A percentile compares a stretch with the other conserved stretches of the same genome.
Conservation (phyloP, 2,329 filamentous ascomycete genomes). For the Aschersonia sp. region DNA sequence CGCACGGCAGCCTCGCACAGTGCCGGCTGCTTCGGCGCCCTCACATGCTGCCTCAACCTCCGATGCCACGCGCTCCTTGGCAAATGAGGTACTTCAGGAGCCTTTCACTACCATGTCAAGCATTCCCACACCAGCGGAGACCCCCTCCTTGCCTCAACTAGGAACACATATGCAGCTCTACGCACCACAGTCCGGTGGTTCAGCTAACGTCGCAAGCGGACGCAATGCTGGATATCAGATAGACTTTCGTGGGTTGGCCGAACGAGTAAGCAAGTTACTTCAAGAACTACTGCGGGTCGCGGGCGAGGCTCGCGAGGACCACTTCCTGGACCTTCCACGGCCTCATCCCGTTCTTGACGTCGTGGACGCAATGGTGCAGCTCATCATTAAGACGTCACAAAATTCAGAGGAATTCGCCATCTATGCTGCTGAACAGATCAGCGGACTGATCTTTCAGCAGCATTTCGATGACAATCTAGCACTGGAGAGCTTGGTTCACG, state of each 20-base stretch:
- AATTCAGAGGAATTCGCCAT: constrained; percentile 45
- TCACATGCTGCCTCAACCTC: constrained; percentile 43
- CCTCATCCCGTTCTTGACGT: constrained; percentile 47
- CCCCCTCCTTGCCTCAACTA: constrained; percentile 39
- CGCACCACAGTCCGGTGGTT: constrained; percentile 31
- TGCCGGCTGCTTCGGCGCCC: constrained; percentile 33
- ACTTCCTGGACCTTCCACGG: constrained; percentile 43
- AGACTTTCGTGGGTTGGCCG: constrained; percentile 36
- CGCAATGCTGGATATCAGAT: constrained; percentile 31
- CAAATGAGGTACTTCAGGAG: constrained; percentile 51
- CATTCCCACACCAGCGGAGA: constrained; percentile 44
- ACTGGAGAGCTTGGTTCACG: constrained; percentile 47
- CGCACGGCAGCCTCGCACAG: constrained; percentile 63
- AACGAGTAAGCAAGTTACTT: constrained; percentile 43
- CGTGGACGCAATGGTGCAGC: constrained; percentile 45
- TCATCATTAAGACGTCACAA: constrained; percentile 49
- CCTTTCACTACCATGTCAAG: constrained; percentile 42
- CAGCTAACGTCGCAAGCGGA: constrained; percentile 29
- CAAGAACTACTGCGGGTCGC: constrained; percentile 41
- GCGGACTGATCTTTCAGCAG: constrained; percentile 38
- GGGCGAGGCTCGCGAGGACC: constrained; percentile 39
- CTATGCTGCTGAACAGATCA: constrained; percentile 46
- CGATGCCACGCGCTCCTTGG: constrained; percentile 45
- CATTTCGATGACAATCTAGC: constrained; percentile 39
- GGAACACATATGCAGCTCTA: constrained; percentile 40